phyloP scores from a whole-genome alignment of 2,329 filamentous ascomycete genomes.

The Microcyclosporella mali region DNA sequence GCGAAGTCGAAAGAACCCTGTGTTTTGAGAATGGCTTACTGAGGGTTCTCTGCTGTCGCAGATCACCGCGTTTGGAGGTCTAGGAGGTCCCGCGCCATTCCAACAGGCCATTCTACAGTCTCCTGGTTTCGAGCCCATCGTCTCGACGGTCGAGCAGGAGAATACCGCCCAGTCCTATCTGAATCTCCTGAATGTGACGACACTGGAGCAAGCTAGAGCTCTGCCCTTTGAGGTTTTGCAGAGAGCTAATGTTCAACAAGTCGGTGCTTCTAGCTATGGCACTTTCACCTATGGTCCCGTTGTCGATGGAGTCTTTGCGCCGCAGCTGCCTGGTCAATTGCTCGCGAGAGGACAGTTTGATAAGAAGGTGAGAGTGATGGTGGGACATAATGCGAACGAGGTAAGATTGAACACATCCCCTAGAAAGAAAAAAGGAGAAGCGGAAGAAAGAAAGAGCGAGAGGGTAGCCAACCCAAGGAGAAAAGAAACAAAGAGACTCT shows the following conservation, averaged over 20 bases:
- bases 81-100: conserved; percentile 38
- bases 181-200: conserved; percentile 37
- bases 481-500: no score
- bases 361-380: conserved; percentile 40
- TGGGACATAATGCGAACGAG: conserved; percentile 41
- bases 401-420: conserved; percentile 4
- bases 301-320: conserved; percentile 44
- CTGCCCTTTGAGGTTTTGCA: conserved; percentile 37
- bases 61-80: conserved; percentile 45
- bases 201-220: conserved; percentile 40
- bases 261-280: conserved; percentile 38
- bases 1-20: no score
- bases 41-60: no score
- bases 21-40: no score
- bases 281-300: conserved; percentile 41
- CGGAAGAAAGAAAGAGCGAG: no score
- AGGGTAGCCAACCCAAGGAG: no score
- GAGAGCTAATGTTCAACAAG: conserved; percentile 40
- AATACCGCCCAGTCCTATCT: conserved; percentile 37
- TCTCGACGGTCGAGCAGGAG: conserved; percentile 35
- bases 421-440: no score
- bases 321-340: conserved; percentile 41
- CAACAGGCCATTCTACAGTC: conserved; percentile 43
- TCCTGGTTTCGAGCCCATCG: conserved; percentile 38
- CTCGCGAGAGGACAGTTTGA: conserved; percentile 42